phyloP scores from a whole-genome alignment of 441 rosid species.

The Bocquillonia castaneifolia region DNA sequence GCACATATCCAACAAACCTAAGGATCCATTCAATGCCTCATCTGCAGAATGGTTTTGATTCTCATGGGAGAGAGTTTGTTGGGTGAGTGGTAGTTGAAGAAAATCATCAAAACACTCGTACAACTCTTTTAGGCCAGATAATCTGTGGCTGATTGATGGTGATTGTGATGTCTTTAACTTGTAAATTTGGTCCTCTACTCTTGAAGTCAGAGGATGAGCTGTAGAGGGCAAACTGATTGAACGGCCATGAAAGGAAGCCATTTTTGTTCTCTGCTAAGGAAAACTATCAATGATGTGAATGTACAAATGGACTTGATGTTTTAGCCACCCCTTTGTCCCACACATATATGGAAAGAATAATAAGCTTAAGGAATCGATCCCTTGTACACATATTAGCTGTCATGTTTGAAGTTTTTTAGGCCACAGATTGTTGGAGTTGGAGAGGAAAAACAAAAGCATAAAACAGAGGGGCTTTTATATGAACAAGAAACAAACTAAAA shows the following conservation, averaged over 20 bases:
- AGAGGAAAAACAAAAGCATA: no score
- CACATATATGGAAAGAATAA: background rate
- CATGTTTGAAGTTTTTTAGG: slow-evolving; percentile 1
- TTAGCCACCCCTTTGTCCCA: background rate
- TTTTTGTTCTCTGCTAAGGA: background rate
- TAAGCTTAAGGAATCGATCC: background rate
- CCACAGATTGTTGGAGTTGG: no score
- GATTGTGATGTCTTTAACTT: slow-evolving; percentile 10
- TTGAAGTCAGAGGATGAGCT: slow-evolving; percentile 9
- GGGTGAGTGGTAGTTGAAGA: slow-evolving; percentile 11
- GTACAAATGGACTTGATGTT: background rate
- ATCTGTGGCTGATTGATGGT: background rate
- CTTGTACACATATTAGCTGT: background rate
- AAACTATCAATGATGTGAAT: background rate
- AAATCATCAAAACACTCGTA: slow-evolving; percentile 3
- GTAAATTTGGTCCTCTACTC: background rate
- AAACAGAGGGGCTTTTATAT: no score
- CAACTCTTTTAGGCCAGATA: slow-evolving; percentile 4
- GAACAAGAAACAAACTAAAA: no score
- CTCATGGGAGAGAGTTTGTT: slow-evolving; percentile 1
- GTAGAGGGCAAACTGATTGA: slow-evolving; percentile 11
- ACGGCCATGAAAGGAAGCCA: slow-evolving; percentile 4
- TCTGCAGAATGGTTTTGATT: background rate
- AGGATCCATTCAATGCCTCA: slow-evolving; percentile 11
- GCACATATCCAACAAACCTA: slow-evolving; percentile 16